phyloP scores from a whole-genome alignment of 495 filamentous ascomycete genomes.

The Aspergillus bertholletiae region DNA sequence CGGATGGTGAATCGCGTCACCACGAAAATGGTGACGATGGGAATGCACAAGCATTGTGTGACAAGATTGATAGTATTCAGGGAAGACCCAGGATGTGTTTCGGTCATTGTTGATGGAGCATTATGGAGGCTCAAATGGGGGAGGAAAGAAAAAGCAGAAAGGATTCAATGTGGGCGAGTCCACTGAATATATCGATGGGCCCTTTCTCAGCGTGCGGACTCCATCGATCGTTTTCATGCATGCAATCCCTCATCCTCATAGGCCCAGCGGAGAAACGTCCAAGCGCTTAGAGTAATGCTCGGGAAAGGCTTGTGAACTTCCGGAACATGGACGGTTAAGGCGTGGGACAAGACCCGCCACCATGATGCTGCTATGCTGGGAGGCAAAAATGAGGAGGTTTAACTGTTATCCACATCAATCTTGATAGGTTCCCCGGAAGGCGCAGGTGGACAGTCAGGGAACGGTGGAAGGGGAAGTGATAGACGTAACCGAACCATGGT shows the following conservation, averaged over 20 bases:
- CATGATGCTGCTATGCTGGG: not conserved
- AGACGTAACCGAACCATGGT: not conserved
- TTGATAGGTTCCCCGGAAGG: not conserved
- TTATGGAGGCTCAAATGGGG: not conserved
- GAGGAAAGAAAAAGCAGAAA: too few species aligned
- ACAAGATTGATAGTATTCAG: conserved; percentile 38
- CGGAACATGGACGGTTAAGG: not conserved
- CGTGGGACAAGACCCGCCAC: not conserved
- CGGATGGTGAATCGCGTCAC: conserved; percentile 35
- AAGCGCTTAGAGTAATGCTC: too few species aligned
- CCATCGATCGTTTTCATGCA: not conserved
- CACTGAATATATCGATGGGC: not conserved
- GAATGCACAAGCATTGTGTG: conserved; percentile 44
- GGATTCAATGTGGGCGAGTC: not conserved
- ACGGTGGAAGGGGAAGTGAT: not conserved
- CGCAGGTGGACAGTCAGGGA: not conserved
- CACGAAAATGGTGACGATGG: conserved; percentile 36
- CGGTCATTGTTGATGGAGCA: conserved; percentile 19
- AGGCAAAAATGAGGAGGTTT: not conserved
- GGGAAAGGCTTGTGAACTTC: too few species aligned
- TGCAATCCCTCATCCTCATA: not conserved
- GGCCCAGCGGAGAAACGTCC: too few species aligned
- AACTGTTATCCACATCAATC: not conserved
- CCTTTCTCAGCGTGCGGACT: not conserved
- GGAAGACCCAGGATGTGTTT: conserved; percentile 29